Base-by-base conservation (phyloP, 768 basidiomycete genomes). In the Sistotremastrum niveocremeum region DNA sequence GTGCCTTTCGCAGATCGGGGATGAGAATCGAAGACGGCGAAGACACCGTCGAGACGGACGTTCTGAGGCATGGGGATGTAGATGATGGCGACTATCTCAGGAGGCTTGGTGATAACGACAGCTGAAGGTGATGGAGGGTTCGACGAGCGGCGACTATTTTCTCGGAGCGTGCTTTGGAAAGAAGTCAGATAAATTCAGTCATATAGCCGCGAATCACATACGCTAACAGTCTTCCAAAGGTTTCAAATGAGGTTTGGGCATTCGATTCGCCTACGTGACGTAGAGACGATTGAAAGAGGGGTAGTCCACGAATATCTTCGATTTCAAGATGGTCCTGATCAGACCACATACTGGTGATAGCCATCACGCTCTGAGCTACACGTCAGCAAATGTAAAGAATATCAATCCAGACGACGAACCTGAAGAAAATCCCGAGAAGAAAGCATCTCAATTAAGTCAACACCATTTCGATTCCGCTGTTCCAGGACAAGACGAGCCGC, bases 11-110 rank as follows among this genome's bases (percentile, higher is more conserved):
- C 46, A 1, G 74, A 69, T 7, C 81, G 69, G 4, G 77, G 70
- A 54, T 82, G 81, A 3, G 80, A 79, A 60, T 83, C 81, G 48
- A 83, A 83, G 38, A 82, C 61, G 39, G 74, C 65, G 51, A 75
- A 81, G 10, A 76, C 57, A 20, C 61, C 57, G 20, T 20, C 20
- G 20, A 20, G 20, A 20, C 20, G 20, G 20, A 20, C 20, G 12
- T 43, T 36, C 2, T 42, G 32, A 5, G 45, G 34, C 11, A 44
- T 53, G 20, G 20, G 20, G 20, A 20, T 20, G 20, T 20, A 20
- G 49, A 79, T 54, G 54, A 77, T 74, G n/a, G 72, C 66, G 8
- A 83, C 58, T 44, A 83, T 81, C 55, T 83, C 82, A 0, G 82
- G 81, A 35, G 81, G 79, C 12, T 79, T 77, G 0, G 81, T 84